A percentile compares a stretch with the other conserved stretches of the same genome.
phyloP scores from a whole-genome alignment of 345 rosid genomes.

The Rhodomyrtus tomentosa region DNA sequence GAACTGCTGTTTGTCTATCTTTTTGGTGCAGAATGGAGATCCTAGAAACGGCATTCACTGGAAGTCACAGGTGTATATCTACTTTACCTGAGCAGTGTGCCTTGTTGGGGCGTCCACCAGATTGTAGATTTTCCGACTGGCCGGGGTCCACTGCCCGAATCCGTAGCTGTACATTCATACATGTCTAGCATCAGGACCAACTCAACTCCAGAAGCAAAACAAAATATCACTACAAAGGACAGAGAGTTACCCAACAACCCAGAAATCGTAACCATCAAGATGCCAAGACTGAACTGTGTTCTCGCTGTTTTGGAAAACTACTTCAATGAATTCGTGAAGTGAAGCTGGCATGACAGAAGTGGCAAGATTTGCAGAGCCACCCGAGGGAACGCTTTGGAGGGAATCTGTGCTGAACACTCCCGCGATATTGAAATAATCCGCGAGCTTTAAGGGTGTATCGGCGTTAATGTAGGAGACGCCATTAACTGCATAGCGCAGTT shows the following conservation, averaged over 20 bases:
- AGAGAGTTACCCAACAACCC: constrained; percentile 74
- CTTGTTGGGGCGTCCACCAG: constrained; percentile 62
- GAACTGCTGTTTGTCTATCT: not conserved
- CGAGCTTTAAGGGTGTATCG: constrained; percentile 83
- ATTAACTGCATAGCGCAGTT: constrained; percentile 68
- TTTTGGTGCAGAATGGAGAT: not conserved
- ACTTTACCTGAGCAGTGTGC: constrained; percentile 75
- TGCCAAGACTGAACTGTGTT: constrained; percentile 78
- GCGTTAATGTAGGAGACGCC: constrained; percentile 64
- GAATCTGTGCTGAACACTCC: constrained; percentile 53
- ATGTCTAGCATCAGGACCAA: constrained; percentile 2
- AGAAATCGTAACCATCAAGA: constrained; percentile 90
- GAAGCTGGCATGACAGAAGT: constrained; percentile 48
- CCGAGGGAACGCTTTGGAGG: constrained; percentile 43
- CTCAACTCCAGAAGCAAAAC: not conserved
- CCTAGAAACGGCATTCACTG: not conserved
- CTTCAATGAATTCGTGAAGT: constrained; percentile 62
- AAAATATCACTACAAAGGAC: not conserved
- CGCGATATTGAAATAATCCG: constrained; percentile 55
- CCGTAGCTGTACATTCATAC: constrained; percentile 39
- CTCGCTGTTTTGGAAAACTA: constrained; percentile 73
- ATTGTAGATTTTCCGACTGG: constrained; percentile 51
- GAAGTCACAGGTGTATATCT: not conserved
- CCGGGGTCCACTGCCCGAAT: constrained; percentile 56
- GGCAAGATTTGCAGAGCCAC: constrained; percentile 32